Evolutionary conservation across 2,329 filamentous ascomycete genomes (phyloP), one percentile per base, ranked within the genome.

Genomic region (Neospermospora avenae): DNA sequence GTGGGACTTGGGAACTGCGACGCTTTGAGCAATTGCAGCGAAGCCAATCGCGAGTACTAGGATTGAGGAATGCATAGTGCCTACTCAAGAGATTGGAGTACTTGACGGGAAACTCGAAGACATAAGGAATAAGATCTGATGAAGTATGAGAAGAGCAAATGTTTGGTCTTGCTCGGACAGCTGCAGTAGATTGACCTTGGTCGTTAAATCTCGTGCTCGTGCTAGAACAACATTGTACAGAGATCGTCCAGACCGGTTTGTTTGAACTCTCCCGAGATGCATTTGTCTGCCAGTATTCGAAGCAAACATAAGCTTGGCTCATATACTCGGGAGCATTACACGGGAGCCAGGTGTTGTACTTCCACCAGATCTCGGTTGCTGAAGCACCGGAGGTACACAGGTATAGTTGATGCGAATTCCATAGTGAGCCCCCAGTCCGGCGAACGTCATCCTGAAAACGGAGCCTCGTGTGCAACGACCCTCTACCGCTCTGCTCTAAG

Each of bases 1-100:
- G 57, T 65, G 58, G 41, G 60, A 56, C 6, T 49, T 46, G 2
- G 64, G 64, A 41, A 64, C 55, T 14, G 55, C 58, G 14, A 45
- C 54, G 44, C 25, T 31, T 28, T 61, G 58, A 22, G 34, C 55
- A 2, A 18, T 55, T 10, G 42, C 52, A 5, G 46, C 49, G 24
- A 61, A 25, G 45, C 51, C 53, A 6, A 60, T 20, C 20, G 54
- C 22, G 6, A 58, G 18, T 25, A 16, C 24, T 39, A 60, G 34
- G 28, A 41, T 24, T 14, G 25, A 44, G 24, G 35, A 18, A 31
- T 14, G 51, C 51, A 54, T 54, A 4, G 16, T 42, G 22, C 20
- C 3, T 41, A 35, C 46, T 8, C 3, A 34, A 24, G 18, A 34
- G 13, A 35, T 13, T 4, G 7, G 13, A 20, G 7, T 34, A 11